Conservation (phyloP, 129 eudicot species). For the Flaveria ramosissima region DNA sequence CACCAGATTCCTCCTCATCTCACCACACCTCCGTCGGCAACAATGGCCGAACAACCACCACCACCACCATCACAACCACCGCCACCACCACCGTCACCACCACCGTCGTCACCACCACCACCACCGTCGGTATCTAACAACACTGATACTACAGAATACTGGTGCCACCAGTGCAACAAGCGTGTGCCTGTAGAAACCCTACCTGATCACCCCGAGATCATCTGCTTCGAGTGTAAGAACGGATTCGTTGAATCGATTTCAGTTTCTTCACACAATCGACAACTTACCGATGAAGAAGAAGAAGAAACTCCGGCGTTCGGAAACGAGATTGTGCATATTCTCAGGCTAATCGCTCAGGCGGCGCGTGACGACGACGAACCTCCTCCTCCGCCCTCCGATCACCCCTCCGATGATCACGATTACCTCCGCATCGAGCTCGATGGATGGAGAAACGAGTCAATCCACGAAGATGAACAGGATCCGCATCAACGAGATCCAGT, state of each 20-base stretch:
- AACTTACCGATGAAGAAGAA: conserved; percentile 37
- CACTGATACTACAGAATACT: conserved; percentile 41
- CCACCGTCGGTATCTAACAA: neutral
- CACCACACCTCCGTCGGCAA: neutral
- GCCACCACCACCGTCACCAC: neutral
- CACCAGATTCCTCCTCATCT: conserved; percentile 1
- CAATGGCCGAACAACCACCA: conserved; percentile 27
- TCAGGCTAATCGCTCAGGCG: conserved; percentile 66
- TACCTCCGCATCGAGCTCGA: conserved; percentile 71
- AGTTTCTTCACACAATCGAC: conserved; percentile 33
- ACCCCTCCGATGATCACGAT: conserved; percentile 36
- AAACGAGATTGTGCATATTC: conserved; percentile 65
- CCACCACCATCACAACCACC: conserved; percentile 11
- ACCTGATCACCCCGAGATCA: conserved; percentile 59
- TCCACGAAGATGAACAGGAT: neutral
- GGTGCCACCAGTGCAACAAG: conserved; percentile 88
- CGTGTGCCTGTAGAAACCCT: conserved; percentile 71
- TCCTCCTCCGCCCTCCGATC: conserved; percentile 46
- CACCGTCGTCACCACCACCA: conserved; percentile 20
- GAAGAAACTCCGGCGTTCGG: conserved; percentile 47
- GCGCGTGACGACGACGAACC: conserved; percentile 74
- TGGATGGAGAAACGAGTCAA: conserved; percentile 47
- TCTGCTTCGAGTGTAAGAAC: conserved; percentile 69
- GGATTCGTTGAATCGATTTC: conserved; percentile 74
- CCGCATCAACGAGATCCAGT: neutral